Percentiles rank a stretch among this genome's conserved stretches.
These are phyloP conservation scores for Gamarada debralockiae DNA, from an alignment of 495 filamentous ascomycete species.

Conservation along the genomic window DNA sequence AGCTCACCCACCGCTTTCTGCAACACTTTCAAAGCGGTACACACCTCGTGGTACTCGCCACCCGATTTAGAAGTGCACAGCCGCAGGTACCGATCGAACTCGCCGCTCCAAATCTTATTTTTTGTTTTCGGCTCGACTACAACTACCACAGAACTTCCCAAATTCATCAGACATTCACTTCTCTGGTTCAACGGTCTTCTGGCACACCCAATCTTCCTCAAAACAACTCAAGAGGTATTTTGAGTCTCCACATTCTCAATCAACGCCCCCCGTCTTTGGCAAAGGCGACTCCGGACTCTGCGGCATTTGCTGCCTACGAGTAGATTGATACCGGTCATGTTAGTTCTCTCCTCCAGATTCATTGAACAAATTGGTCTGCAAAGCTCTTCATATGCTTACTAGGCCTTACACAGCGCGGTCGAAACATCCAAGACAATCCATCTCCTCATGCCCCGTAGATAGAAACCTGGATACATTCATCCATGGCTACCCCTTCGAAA, in stretches of 20 bases:
- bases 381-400: constrained; percentile 9
- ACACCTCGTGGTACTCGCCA: neutral
- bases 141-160: neutral
- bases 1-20: neutral
- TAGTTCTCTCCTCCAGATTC: neutral
- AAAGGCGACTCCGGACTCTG: constrained; percentile 4
- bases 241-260: neutral
- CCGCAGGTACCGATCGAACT: neutral
- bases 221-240: neutral
- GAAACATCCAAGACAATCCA: neutral
- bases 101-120: neutral
- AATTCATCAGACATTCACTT: neutral
- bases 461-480: constrained; percentile 5
- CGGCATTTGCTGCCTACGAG: constrained; percentile 6
- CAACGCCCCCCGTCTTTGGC: neutral
- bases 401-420: neutral
- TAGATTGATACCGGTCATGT: neutral
- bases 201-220: neutral
- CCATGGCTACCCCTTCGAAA: constrained; percentile 23
- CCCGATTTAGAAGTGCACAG: neutral
- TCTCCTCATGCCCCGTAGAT: constrained; percentile 16
- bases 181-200: neutral
- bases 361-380: no score
- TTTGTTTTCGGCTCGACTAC: neutral
- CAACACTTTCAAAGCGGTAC: neutral